phyloP scores from a whole-genome alignment of 345 rosid species.

The Anastatica hierochuntica region DNA sequence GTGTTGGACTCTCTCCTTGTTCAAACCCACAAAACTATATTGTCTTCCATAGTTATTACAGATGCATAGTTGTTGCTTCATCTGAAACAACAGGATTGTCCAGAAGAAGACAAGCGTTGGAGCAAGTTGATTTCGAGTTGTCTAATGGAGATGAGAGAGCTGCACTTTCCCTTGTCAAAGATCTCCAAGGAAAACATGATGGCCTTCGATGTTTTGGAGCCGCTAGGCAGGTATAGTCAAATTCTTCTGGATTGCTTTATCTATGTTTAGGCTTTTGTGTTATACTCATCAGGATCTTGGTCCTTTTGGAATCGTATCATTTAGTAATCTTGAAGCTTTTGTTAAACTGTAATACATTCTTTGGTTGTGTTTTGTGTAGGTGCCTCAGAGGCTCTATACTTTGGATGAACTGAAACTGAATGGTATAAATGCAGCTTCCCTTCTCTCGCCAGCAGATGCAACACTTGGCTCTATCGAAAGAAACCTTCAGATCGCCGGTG shows the following conservation, averaged over 20 bases:
- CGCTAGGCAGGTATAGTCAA: conserved; percentile 49
- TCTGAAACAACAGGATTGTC: conserved; percentile 34
- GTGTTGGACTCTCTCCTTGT: conserved; percentile 18
- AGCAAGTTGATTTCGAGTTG: conserved; percentile 61
- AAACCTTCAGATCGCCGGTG: conserved; percentile 55
- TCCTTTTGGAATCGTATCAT: neutral
- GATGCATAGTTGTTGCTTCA: conserved; percentile 26
- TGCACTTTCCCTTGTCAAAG: conserved; percentile 59
- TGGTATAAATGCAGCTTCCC: conserved; percentile 59
- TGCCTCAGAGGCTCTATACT: conserved; percentile 81
- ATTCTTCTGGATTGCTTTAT: too few relatives aligned
- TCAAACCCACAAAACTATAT: conserved; percentile 13
- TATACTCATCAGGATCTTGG: too few relatives aligned
- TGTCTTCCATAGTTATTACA: conserved; percentile 15
- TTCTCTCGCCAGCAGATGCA: conserved; percentile 68
- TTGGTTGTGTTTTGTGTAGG: conserved; percentile 22
- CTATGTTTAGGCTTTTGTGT: neutral
- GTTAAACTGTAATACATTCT: too few relatives aligned
- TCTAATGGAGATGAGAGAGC: conserved; percentile 68
- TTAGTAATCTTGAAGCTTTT: neutral
- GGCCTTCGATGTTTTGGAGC: conserved; percentile 76
- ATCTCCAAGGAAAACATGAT: conserved; percentile 64
- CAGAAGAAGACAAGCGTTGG: conserved; percentile 36
- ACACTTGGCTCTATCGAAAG: conserved; percentile 78
- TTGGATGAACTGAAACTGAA: conserved; percentile 77